phyloP scores from a whole-genome alignment of 768 basidiomycete species.

The Suillus placidus region DNA sequence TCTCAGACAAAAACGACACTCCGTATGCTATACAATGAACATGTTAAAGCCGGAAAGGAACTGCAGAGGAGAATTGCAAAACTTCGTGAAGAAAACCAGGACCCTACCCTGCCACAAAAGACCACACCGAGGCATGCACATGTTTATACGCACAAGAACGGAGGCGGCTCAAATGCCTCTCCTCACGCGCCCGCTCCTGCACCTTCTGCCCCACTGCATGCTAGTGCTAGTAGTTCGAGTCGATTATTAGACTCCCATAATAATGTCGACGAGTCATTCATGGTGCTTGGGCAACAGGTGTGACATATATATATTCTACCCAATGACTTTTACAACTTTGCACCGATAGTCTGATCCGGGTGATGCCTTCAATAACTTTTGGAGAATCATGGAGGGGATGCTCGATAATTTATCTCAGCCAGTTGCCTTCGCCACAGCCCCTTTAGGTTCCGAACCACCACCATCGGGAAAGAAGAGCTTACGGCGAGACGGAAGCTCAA shows the following conservation, averaged over 20 bases:
- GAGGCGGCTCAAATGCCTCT: constrained; percentile 20
- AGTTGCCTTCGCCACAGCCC: constrained; percentile 79
- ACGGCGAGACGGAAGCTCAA: constrained; percentile 53
- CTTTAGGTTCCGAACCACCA: constrained; percentile 52
- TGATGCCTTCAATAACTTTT: constrained; percentile 88
- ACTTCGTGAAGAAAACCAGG: constrained; percentile 74
- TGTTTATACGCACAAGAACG: constrained; percentile 25
- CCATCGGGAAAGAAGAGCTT: constrained; percentile 27
- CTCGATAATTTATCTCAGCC: constrained; percentile 82
- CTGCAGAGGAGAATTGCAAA: constrained; percentile 72
- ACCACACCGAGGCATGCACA: constrained; percentile 29
- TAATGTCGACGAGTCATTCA: constrained; percentile 85
- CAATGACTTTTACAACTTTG: constrained; percentile 10
- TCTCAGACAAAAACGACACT: constrained; percentile 76
- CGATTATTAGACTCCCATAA: constrained; percentile 54
- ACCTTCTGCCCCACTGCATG: constrained; percentile 50
- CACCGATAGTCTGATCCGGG: constrained; percentile 69
- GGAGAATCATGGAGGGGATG: constrained; percentile 87
- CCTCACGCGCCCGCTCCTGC: constrained; percentile 32
- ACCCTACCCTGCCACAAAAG: constrained; percentile 74
- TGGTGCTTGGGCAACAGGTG: constrained; percentile 82
- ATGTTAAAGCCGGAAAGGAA: constrained; percentile 70
- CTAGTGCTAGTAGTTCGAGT: constrained; percentile 38
- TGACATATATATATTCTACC: constrained; percentile 27
- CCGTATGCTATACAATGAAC: constrained; percentile 74